Evolutionary conservation across 1,284 basidiomycete species (phyloP), one percentile per base, ranked within the genome.

Genomic region (Trichosporon sp.): DNA sequence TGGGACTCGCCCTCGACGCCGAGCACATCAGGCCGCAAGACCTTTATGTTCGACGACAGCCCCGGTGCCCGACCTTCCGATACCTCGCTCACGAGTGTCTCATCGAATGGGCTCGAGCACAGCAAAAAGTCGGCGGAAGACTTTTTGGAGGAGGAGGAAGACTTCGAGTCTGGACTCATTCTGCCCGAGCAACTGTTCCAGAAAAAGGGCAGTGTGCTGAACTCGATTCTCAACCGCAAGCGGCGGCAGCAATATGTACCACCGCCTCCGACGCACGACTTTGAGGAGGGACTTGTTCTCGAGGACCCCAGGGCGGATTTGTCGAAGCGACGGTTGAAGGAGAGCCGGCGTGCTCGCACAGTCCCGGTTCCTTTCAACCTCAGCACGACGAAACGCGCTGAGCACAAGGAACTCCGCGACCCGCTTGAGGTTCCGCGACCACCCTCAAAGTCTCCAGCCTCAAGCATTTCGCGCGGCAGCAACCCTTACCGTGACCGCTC

Each of bases 261-360:
- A 3, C 68, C 64, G 72, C 72, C 21, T 68, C 25, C 69, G 38
- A 21, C 68, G 2, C 73, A 6, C 51, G 62, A 29, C 62, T 79
- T 83, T 27, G 82, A 83, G 63, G 81, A 83, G 68, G 82, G 82
- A 5, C 66, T 83, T 25, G 76, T 82, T 25, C 71, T 83, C 13
- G 78, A 80, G 47, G 75, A 80, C 65, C 79, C 78, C 2, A 70
- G 76, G 13, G 70, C 74, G 4, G 81, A 83, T 62, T 70, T 83
- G 12, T 78, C 72, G n/a, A 72, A 73, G 6, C 73, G 76, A 35
- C 71, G 80, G 21, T 67, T 82, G 34, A 70, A 71, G 64, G 71
- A 74, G 72, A 67, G 65, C 56, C 63, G 69, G 9, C 65, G 68
- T 3, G 69, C 67, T 27, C 73, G 73, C 63, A 74, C 73, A 6